phyloP scores from a whole-genome alignment of 164 flowering plant genomes.

The Berberis thunbergii region DNA sequence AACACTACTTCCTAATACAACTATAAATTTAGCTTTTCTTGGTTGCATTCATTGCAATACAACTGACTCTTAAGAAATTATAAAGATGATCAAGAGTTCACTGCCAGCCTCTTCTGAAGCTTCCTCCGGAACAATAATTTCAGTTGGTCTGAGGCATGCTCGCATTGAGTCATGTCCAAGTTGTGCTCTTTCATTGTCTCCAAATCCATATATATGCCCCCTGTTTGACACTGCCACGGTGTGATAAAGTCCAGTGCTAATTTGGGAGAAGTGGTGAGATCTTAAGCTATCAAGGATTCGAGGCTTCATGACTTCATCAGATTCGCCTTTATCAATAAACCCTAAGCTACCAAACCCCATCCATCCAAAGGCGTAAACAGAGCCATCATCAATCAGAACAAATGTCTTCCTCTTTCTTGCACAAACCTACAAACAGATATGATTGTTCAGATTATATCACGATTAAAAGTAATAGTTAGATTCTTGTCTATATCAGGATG shows the following conservation, averaged over 20 bases:
- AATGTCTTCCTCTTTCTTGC: conserved; percentile 93
- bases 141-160: conserved; percentile 71
- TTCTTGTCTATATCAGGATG: too few relatives aligned
- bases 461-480: too few relatives aligned
- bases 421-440: conserved; percentile 54
- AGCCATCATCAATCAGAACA: conserved; percentile 65
- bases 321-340: conserved; percentile 54
- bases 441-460: not conserved
- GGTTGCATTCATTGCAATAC: too few relatives aligned
- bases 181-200: conserved; percentile 91
- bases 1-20: too few relatives aligned
- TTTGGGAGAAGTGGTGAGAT: conserved; percentile 61
- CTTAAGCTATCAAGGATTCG: conserved; percentile 59
- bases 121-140: conserved; percentile 21
- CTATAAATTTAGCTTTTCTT: too few relatives aligned
- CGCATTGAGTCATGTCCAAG: conserved; percentile 76
- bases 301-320: conserved; percentile 70
- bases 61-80: too few relatives aligned
- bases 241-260: conserved; percentile 89
- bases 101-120: conserved; percentile 4
- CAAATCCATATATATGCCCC: conserved; percentile 77
- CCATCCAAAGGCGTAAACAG: conserved; percentile 85
- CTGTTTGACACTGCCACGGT: conserved; percentile 56
- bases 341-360: conserved; percentile 95
- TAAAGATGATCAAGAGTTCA: not conserved